Evolutionary conservation across 768 basidiomycete species (phyloP).

Genomic region (Tulasnella sp.): DNA sequence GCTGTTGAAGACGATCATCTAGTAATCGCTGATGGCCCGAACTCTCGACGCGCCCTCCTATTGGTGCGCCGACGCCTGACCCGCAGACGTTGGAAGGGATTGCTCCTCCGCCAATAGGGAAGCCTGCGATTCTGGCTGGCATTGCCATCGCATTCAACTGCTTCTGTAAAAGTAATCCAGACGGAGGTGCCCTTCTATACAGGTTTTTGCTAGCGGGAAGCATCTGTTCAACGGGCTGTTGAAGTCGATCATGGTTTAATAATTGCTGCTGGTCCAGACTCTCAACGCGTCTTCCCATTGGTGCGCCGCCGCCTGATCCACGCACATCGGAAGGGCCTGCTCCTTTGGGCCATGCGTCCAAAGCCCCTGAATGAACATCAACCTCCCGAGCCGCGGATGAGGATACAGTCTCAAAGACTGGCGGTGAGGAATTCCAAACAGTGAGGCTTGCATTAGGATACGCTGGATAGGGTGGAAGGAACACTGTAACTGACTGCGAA

Average conservation of each 20-base stretch:
- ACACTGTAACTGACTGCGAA: neutral
- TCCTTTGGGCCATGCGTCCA: neutral
- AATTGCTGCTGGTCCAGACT: no score
- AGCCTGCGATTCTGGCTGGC: neutral
- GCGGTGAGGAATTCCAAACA: neutral
- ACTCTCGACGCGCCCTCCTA: neutral
- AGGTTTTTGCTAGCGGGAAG: no score
- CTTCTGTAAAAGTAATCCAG: no score
- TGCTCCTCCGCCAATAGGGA: neutral
- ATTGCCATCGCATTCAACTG: neutral
- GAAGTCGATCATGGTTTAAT: no score
- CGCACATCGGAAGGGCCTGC: no score
- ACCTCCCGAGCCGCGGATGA: neutral
- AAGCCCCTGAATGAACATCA: slow-evolving; percentile 5
- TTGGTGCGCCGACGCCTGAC: neutral
- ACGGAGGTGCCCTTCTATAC: no score
- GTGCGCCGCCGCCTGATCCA: no score
- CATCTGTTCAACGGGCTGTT: no score
- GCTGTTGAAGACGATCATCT: no score
- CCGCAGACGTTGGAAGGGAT: neutral
- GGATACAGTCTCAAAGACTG: neutral
- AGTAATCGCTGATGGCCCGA: no score
- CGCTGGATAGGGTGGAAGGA: neutral
- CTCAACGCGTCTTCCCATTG: no score
- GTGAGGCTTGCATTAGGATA: neutral